Percentiles rank a stretch among this genome's conserved stretches.
phyloP scores from a whole-genome alignment of 2,329 filamentous ascomycete genomes.

The Aspergillus hortae region DNA sequence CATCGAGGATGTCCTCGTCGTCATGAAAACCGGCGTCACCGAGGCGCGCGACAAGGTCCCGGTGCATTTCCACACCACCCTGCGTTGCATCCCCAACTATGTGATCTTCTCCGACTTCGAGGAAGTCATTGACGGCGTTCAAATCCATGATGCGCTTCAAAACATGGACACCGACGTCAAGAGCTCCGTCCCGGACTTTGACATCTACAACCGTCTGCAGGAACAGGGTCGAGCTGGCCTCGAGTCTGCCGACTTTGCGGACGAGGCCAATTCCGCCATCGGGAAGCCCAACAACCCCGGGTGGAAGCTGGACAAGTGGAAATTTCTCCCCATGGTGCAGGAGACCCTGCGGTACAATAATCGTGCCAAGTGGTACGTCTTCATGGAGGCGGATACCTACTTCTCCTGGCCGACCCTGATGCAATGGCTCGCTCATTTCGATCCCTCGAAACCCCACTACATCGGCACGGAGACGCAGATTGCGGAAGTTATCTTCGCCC shows the following conservation, averaged over 20 bases:
- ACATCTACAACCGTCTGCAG: conserved; percentile 49
- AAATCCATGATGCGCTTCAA: conserved; percentile 49
- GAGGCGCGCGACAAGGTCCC: conserved; percentile 55
- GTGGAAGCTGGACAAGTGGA: conserved; percentile 57
- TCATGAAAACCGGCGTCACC: conserved; percentile 58
- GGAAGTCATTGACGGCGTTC: conserved; percentile 49
- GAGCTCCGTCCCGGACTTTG: conserved; percentile 46
- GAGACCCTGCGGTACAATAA: conserved; percentile 44
- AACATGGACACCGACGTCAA: conserved; percentile 40
- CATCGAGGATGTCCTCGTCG: conserved; percentile 52
- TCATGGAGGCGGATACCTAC: conserved; percentile 59
- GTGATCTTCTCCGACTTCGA: conserved; percentile 59
- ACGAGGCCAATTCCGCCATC: conserved; percentile 36
- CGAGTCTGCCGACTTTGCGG: conserved; percentile 32
- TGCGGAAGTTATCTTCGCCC: conserved; percentile 48
- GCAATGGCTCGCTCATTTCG: conserved; percentile 50
- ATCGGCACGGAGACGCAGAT: conserved; percentile 54
- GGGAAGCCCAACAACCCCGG: conserved; percentile 47
- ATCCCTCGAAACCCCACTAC: conserved; percentile 49
- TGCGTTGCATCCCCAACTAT: conserved; percentile 54
- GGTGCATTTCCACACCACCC: conserved; percentile 51
- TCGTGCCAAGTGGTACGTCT: conserved; percentile 56
- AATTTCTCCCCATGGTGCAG: conserved; percentile 55
- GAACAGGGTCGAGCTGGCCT: conserved; percentile 42
- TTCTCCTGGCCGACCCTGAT: conserved; percentile 53